Percentiles rank a stretch among this genome's conserved stretches.
phyloP scores from a whole-genome alignment of 1,139 yeast genomes.

The Fermentozyma sake region DNA sequence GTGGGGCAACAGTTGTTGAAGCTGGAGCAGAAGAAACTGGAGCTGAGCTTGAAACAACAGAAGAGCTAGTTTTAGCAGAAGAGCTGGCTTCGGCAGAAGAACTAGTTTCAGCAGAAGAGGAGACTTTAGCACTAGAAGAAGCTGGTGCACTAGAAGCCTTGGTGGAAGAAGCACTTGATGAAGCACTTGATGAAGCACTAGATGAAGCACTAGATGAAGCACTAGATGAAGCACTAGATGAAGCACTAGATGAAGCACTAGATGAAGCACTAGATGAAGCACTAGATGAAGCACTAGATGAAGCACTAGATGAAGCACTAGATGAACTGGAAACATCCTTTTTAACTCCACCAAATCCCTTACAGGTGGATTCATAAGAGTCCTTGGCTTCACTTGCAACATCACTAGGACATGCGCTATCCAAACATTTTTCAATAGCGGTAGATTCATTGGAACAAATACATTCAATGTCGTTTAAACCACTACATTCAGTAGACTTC shows the following conservation, averaged over 20 bases:
- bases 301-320: slow-evolving; percentile 19
- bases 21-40: slow-evolving; percentile 12
- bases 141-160: neutral
- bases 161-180: neutral
- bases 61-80: slow-evolving; percentile 12
- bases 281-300: slow-evolving; percentile 21
- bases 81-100: slow-evolving; percentile 13
- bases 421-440: slow-evolving; percentile 56
- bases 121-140: slow-evolving; percentile 3
- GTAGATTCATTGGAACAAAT: slow-evolving; percentile 52
- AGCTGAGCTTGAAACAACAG: slow-evolving; percentile 8
- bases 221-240: slow-evolving; percentile 4
- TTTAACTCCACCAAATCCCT: slow-evolving; percentile 8
- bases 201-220: slow-evolving; percentile 9
- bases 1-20: slow-evolving; percentile 10
- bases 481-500: slow-evolving; percentile 47
- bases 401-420: slow-evolving; percentile 60
- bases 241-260: slow-evolving; percentile 1
- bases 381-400: slow-evolving; percentile 53
- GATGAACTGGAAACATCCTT: slow-evolving; percentile 16
- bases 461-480: slow-evolving; percentile 61
- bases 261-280: slow-evolving; percentile 17
- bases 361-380: slow-evolving; percentile 43
- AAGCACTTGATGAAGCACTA: slow-evolving; percentile 1
- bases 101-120: slow-evolving; percentile 6